Evolutionary conservation across 2,329 filamentous ascomycete species (phyloP), one percentile per base, ranked within the genome.

Genomic region (Hymenoscyphus scutula): DNA sequence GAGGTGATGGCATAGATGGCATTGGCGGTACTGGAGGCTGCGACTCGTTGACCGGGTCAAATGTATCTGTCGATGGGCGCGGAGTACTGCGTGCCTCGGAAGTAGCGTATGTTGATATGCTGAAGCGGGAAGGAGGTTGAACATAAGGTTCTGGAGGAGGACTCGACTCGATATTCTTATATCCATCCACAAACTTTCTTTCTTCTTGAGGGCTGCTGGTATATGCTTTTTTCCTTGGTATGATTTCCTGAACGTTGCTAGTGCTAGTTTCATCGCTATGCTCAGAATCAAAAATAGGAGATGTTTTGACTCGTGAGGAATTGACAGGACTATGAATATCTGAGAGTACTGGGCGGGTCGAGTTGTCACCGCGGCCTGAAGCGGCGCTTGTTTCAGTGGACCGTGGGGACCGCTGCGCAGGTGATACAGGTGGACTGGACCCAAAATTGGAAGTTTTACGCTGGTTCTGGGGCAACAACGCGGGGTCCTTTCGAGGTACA

Each of bases 401-500:
- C 32, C n/a, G 27, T 69, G 61, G 66, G 63, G 71, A 45, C 45
- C n/a, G 27, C 19, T 27, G 45, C 17, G 45, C 59, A 61, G 67
- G 65, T 6, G 70, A 70, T 30, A 64, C 65, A 62, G 70, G 70
- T 62, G 65, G 68, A 19, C 23, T 63, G 11, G 64, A 62, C 19
- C 62, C 60, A 64, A 66, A 65, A 53, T 58, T 58, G 53, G 70
- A 70, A 27, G 69, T 68, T 25, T 51, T 51, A 25, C 10, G 19
- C 19, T 23, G 45, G 19, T 51, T 51, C 45, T 25, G 45, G 38
- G 63, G 56, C 61, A 68, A 60, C 27, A 65, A 67, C 69, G 79
- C 83, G 70, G 75, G 79, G 70, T 75, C 81, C 72, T 79, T 84
- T 51, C 77, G 77, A 17, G 82, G 81, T 61, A 89, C 77, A 64